Evolutionary conservation across 371 early-diverging fungal species (phyloP), one percentile per base, ranked within the genome.

Genomic region (Parasitella parasitica): DNA sequence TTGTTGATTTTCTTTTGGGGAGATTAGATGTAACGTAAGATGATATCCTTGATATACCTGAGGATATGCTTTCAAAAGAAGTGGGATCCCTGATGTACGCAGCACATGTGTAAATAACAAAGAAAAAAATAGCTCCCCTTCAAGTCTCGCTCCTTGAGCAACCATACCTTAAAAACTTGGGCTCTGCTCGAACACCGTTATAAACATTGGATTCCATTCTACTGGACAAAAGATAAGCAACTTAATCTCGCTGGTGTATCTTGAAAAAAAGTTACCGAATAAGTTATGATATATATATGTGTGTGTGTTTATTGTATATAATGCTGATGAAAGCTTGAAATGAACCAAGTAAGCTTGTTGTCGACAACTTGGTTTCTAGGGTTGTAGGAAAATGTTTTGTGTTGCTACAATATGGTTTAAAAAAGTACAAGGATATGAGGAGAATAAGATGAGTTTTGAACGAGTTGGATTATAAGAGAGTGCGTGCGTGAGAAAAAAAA

Each of bases 61-160:
- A 82, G 9, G 85, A 84, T 35, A 87, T 65, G 8, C 81, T 81
- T 66, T 87, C 87, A 26, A 87, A 64, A 16, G 85, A 80, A 28
- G 87, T 84, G 15, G 85, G 87, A 61, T 84, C 85, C 61, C 85
- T 86, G 46, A 32, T 13, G 18, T 12, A 32, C 32, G 32, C 11
- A n/a, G n/a, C n/a, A n/a, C 1, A 32, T 32, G 11, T 32, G 3
- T 32, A 32, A 32, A 32, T 32, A 32, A 8, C 4, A 32, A 32
- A 32, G 4, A 32, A 8, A 32, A 1, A 32, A 32, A 8, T 4
- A 3, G 3, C 11, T 32, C 11, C 6, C 11, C 11, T 32, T 8
- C 32, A 32, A 4, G 11, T 8, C 11, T 32, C 4, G n/a, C n/a
- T n/a, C n/a, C n/a, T n/a, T n/a, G n/a, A n/a, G n/a, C n/a, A n/a